A percentile compares a stretch with the other conserved stretches of the same genome.
Evolutionary conservation across 257 asterid genomes (phyloP).

Genomic region (Voacanga thouarsii): DNA sequence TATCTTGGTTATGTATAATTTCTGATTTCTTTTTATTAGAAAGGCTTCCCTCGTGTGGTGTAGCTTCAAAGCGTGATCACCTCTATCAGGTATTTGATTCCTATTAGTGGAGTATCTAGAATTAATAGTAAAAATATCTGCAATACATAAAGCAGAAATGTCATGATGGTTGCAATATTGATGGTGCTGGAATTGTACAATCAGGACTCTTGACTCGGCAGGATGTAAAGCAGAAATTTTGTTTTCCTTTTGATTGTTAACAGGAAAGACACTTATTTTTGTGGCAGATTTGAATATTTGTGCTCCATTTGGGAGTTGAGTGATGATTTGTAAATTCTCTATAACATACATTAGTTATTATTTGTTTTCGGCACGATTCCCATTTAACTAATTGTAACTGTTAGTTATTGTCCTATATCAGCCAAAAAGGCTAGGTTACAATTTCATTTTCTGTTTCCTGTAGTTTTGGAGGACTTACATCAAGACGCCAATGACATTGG

Average conservation of each 20-base stretch:
- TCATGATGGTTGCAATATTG: neutral
- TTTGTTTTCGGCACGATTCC: neutral
- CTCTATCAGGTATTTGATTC: constrained; percentile 69
- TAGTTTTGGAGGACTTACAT: constrained; percentile 80
- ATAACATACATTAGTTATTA: neutral
- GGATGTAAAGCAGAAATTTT: neutral
- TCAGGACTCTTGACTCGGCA: neutral
- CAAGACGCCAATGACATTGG: constrained; percentile 72
- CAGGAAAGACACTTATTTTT: neutral
- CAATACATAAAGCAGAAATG: neutral
- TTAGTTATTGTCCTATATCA: neutral
- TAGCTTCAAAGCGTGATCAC: constrained; percentile 84
- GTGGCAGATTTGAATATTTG: neutral
- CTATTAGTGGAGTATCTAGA: neutral
- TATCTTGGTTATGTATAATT: neutral
- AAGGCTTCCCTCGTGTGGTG: constrained; percentile 64
- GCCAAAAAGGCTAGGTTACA: constrained; percentile 11
- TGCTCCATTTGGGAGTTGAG: neutral
- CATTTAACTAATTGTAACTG: neutral
- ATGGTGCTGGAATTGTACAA: neutral
- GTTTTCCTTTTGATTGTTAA: neutral
- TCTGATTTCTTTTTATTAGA: constrained; percentile 35
- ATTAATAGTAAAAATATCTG: neutral
- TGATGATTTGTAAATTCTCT: neutral
- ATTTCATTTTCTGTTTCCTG: constrained; percentile 7